Evolutionary conservation across 1,284 basidiomycete species (phyloP).

Genomic region (Porogramme epimiltina): DNA sequence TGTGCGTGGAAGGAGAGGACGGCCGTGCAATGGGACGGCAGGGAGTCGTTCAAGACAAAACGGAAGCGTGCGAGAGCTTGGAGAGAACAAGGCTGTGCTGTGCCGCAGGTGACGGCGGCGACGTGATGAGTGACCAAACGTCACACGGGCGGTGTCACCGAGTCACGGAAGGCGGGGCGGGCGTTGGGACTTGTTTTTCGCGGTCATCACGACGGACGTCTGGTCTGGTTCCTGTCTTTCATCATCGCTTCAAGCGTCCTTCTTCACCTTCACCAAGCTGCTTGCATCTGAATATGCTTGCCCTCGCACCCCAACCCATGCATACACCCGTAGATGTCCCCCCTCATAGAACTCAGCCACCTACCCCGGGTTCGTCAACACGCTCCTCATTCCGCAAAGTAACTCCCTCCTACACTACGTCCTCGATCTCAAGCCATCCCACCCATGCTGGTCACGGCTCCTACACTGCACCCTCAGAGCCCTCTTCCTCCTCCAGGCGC

Average conservation of each 20-base stretch:
- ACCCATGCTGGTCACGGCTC: slow-evolving; percentile 19
- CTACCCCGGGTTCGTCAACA: slow-evolving; percentile 26
- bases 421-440: slow-evolving; percentile 22
- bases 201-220: slow-evolving; percentile 22
- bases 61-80: slow-evolving; percentile 16
- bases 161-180: slow-evolving; percentile 2
- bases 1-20: background rate
- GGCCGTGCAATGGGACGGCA: background rate
- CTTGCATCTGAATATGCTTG: slow-evolving; percentile 29
- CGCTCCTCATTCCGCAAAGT: slow-evolving; percentile 26
- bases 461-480: slow-evolving; percentile 15
- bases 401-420: slow-evolving; percentile 23
- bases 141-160: slow-evolving; percentile 1
- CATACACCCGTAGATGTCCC: slow-evolving; percentile 28
- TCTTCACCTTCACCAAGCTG: slow-evolving; percentile 12
- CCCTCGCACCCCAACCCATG: slow-evolving; percentile 31
- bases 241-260: slow-evolving; percentile 20
- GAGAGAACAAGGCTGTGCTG: slow-evolving; percentile 6
- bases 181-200: slow-evolving; percentile 20
- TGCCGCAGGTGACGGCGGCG: background rate
- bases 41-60: background rate
- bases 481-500: slow-evolving; percentile 19
- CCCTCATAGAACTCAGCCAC: slow-evolving; percentile 28
- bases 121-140: slow-evolving; percentile 11
- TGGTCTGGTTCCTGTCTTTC: slow-evolving; percentile 12